Base-by-base conservation (phyloP, 345 rosid genomes). In the Gossypium raimondii region DNA sequence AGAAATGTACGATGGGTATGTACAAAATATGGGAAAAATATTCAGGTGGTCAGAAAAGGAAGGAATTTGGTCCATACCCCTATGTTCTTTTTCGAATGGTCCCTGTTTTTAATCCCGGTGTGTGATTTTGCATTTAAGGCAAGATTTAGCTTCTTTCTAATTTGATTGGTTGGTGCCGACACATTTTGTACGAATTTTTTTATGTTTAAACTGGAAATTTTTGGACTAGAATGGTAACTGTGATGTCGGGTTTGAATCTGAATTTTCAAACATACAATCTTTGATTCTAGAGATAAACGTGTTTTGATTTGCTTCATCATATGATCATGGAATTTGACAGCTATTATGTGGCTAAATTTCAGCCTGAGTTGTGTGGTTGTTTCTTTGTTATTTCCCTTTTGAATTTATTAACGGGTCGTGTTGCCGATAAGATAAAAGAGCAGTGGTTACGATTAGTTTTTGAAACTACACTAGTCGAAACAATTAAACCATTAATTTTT, bases 271-370 rank as follows among this genome's bases (percentile, higher is more conserved):
- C 45, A n/a, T 8, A 24, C 22, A 9, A 29, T 29, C 58, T 25
- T 56, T 12, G 52, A 29, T 27, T 44, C 51, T 43, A 11, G 16
- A 67, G 4, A 7, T 22, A 47, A 47, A 18, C 71, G 9, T 7
- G 52, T 69, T 72, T 34, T 75, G 69, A 67, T 57, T 20, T 75
- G 68, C 62, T 70, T 25, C 17, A 16, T 51, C 17, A 1, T 14
- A 14, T 79, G 18, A 4, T 38, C 3, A 61, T 67, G 17, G 51
- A 65, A 13, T 65, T 65, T 43, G 17, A 14, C 69, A 41, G 51
- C 51, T 65, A 65, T 43, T 18, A 1, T 29, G 4, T 41, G 9
- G 5, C 20, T 63, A 11, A 38, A 17, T 63, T 16, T 63, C 48
- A 9, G 10, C 48, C 13, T 7, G 27, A 60, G 17, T 25, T 12